A percentile compares a stretch with the other conserved stretches of the same genome.
phyloP scores from a whole-genome alignment of 768 basidiomycete genomes.

The Suillus variegatus region DNA sequence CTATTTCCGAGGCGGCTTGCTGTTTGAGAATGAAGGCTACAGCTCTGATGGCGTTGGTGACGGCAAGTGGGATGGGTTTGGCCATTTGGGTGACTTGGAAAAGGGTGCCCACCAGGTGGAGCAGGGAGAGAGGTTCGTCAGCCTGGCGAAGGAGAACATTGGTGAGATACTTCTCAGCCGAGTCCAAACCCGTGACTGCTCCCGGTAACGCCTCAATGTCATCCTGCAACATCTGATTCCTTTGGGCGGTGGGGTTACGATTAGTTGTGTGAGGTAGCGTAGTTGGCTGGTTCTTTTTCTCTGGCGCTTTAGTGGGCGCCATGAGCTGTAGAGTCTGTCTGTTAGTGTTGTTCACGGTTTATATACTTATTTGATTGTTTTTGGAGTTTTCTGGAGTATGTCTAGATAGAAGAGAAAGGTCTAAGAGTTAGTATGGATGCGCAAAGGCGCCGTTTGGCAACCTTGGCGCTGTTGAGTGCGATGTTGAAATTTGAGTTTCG shows the following conservation, averaged over 20 bases:
- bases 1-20: not conserved
- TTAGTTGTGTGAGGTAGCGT: no score
- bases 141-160: not conserved
- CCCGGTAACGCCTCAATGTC: not conserved
- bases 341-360: no score
- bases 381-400: no score
- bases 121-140: not conserved
- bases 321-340: slow-evolving; percentile 4
- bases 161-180: not conserved
- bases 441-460: no score
- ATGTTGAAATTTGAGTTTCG: no score
- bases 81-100: not conserved
- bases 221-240: fast-evolving
- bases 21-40: not conserved
- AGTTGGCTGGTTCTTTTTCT: not conserved
- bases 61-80: not conserved
- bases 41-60: not conserved
- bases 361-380: no score
- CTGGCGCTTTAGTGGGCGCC: slow-evolving; percentile 18
- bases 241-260: no score
- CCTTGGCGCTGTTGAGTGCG: no score
- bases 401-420: no score
- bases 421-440: no score
- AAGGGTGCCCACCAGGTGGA: not conserved
- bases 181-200: not conserved